Conservation (phyloP, 768 basidiomycete genomes). For the Lactarius pseudohatsudake region DNA sequence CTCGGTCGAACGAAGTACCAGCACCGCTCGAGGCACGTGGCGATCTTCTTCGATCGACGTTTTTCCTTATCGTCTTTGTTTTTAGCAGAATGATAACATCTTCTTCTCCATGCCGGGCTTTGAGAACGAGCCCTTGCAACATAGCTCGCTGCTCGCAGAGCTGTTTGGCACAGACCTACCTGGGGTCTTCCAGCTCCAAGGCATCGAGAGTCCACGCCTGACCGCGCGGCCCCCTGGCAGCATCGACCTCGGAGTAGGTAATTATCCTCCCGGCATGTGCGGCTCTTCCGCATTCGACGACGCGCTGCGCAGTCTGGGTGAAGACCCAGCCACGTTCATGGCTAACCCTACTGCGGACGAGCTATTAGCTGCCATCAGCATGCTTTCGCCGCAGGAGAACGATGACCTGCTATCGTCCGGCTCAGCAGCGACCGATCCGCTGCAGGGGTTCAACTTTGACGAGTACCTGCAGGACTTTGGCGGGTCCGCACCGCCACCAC, state of each 20-base stretch:
- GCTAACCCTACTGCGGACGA: constrained; percentile 10
- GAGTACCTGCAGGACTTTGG: constrained; percentile 19
- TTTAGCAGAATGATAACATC: constrained; percentile 3
- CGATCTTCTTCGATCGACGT: neutral
- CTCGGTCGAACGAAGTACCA: neutral
- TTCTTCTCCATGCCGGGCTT: constrained; percentile 9
- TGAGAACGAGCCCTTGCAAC: neutral
- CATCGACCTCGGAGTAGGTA: constrained; percentile 19
- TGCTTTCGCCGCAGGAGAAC: neutral
- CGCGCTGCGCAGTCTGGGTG: constrained; percentile 1
- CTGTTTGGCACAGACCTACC: neutral
- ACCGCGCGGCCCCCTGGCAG: constrained; percentile 13
- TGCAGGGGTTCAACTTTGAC: constrained; percentile 18
- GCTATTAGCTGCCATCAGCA: constrained; percentile 7
- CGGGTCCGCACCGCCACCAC: neutral
- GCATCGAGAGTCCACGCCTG: neutral
- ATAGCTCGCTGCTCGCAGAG: neutral
- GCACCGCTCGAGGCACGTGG: constrained; percentile 8
- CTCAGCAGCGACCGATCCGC: neutral
- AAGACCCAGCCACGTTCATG: constrained; percentile 12
- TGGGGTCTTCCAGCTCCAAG: constrained; percentile 4
- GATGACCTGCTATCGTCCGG: neutral
- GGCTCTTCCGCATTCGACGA: constrained; percentile 7
- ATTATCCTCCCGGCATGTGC: constrained; percentile 7
- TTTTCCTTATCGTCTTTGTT: neutral